These are phyloP conservation scores for Mycena latifolia DNA, from an alignment of 768 basidiomycete genomes.

Conservation along the genomic window DNA sequence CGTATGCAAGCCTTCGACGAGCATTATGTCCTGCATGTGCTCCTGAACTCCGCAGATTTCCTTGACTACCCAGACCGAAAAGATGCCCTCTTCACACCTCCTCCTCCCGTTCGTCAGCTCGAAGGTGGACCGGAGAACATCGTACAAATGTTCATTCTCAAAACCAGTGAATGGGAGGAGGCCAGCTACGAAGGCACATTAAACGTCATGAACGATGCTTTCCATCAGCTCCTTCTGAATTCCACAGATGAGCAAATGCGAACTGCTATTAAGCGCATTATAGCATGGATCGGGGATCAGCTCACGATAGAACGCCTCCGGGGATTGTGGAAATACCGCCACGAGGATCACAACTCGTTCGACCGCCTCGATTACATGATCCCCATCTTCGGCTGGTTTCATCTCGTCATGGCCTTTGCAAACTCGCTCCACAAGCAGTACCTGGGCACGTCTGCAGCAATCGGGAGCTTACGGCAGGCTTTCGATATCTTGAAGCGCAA, in stretches of 20 bases:
- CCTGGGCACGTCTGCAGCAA: conserved; percentile 32
- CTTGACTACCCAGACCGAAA: background rate
- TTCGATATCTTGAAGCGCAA: conserved; percentile 37
- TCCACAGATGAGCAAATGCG: background rate
- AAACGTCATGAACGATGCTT: background rate
- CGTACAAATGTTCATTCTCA: conserved; percentile 30
- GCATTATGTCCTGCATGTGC: no score
- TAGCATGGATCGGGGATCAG: conserved; percentile 51
- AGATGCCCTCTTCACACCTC: background rate
- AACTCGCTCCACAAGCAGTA: conserved; percentile 50
- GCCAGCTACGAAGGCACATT: conserved; percentile 32
- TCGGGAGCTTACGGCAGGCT: conserved; percentile 30
- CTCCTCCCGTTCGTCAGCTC: conserved; percentile 33
- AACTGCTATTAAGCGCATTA: conserved; percentile 29
- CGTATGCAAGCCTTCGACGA: background rate
- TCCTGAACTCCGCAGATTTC: no score
- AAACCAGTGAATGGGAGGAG: conserved; percentile 37
- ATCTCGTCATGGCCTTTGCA: conserved; percentile 44
- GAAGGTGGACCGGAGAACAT: conserved; percentile 23
- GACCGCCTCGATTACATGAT: conserved; percentile 45
- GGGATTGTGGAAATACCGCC: conserved; percentile 43
- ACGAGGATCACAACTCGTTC: conserved; percentile 45
- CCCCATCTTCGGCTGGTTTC: conserved; percentile 48
- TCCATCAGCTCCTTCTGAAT: conserved; percentile 3
- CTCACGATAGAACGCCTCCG: conserved; percentile 44